phyloP scores from a whole-genome alignment of 176 grass and related monocot genomes.

The Urochloa ruziziensis region DNA sequence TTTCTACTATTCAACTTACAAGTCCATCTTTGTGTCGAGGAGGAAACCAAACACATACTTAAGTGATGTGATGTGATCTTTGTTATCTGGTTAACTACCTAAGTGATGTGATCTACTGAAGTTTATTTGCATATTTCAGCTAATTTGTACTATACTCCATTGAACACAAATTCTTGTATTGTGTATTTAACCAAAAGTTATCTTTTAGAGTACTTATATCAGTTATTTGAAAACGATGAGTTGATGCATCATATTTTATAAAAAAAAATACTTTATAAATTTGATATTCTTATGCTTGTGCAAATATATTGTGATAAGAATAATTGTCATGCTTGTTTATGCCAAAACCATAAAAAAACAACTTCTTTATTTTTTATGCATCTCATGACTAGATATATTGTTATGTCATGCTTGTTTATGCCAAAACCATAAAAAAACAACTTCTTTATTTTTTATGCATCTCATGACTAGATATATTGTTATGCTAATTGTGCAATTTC shows the following conservation, averaged over 20 bases:
- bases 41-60: background rate
- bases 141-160: background rate
- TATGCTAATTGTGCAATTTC: too few relatives aligned
- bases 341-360: background rate
- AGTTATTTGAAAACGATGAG: background rate
- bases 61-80: too few relatives aligned
- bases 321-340: background rate
- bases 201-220: background rate
- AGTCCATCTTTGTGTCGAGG: background rate
- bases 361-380: too few relatives aligned
- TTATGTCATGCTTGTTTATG: background rate
- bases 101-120: background rate
- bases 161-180: background rate
- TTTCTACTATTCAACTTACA: background rate
- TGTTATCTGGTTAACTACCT: background rate
- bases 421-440: background rate
- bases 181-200: background rate
- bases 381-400: background rate
- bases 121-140: background rate
- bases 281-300: background rate
- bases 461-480: background rate
- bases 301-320: background rate
- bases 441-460: too few relatives aligned
- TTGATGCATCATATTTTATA: background rate
- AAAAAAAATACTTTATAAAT: too few relatives aligned